Conservation (phyloP, 805 yeast species). For the Monosporozyma yasuniensis region DNA sequence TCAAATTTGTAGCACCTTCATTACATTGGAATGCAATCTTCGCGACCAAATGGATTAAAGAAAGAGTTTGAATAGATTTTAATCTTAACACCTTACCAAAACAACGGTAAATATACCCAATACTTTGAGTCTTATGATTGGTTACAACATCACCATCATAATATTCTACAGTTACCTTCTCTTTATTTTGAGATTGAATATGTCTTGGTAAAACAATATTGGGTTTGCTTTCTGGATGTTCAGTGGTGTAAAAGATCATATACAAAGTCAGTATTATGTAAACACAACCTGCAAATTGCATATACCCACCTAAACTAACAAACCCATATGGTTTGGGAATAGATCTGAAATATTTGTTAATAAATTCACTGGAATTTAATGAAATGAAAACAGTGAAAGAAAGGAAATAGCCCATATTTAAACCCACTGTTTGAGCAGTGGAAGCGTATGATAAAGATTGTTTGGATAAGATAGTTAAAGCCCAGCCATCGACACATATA, state of each 20-base stretch:
- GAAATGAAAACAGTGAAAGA: slow-evolving; percentile 89
- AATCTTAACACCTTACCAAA: slow-evolving; percentile 64
- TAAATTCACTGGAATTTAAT: slow-evolving; percentile 84
- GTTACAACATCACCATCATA: slow-evolving; percentile 27
- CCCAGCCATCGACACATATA: slow-evolving; percentile 99
- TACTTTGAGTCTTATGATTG: slow-evolving; percentile 25
- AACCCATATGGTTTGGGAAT: slow-evolving; percentile 57
- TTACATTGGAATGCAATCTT: slow-evolving; percentile 93
- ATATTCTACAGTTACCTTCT: slow-evolving; percentile 13
- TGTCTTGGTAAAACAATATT: not conserved
- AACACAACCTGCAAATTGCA: slow-evolving; percentile 66
- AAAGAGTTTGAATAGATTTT: slow-evolving; percentile 64
- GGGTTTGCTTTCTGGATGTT: slow-evolving; percentile 46
- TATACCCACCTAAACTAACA: slow-evolving; percentile 63
- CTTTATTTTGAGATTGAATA: slow-evolving; percentile 3
- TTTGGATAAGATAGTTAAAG: slow-evolving; percentile 73
- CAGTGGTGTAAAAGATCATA: slow-evolving; percentile 53
- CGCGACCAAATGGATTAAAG: slow-evolving; percentile 64
- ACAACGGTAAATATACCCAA: slow-evolving; percentile 49
- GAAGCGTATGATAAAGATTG: slow-evolving; percentile 83
- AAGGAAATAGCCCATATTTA: slow-evolving; percentile 85
- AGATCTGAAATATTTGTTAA: slow-evolving; percentile 69
- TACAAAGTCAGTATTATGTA: slow-evolving; percentile 59
- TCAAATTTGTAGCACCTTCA: slow-evolving; percentile 90
- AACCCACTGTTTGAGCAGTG: slow-evolving; percentile 94